phyloP scores from a whole-genome alignment of 495 filamentous ascomycete genomes.

The Pseudomonodictys pantanalensis region DNA sequence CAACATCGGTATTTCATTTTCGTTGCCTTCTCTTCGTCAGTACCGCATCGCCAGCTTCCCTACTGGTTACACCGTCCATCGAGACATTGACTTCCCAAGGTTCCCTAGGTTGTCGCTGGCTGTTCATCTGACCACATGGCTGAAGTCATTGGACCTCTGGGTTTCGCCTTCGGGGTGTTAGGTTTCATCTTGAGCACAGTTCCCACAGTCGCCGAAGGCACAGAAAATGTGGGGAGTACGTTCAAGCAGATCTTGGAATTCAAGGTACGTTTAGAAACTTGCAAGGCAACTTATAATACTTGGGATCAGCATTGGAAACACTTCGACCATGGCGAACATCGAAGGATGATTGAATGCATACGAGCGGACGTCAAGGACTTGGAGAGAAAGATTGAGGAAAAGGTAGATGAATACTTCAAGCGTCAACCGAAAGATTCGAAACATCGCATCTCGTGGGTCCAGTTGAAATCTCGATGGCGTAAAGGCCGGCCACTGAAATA shows the following conservation, averaged over 20 bases:
- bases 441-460: neutral
- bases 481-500: neutral
- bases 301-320: neutral
- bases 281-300: neutral
- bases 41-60: no score
- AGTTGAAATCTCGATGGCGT: no score
- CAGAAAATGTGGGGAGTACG: neutral
- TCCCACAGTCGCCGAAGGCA: neutral
- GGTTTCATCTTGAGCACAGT: neutral
- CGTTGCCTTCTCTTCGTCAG: no score
- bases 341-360: neutral
- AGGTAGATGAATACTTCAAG: neutral
- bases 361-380: neutral
- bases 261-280: neutral
- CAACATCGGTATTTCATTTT: no score
- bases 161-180: neutral
- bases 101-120: no score
- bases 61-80: no score
- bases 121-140: neutral
- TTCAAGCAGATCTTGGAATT: neutral
- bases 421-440: neutral
- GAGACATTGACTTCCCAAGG: no score
- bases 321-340: neutral
- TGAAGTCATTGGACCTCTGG: neutral
- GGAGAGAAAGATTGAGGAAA: neutral